phyloP scores from a whole-genome alignment of 257 asterid species.

The Cruciata laevipes region DNA sequence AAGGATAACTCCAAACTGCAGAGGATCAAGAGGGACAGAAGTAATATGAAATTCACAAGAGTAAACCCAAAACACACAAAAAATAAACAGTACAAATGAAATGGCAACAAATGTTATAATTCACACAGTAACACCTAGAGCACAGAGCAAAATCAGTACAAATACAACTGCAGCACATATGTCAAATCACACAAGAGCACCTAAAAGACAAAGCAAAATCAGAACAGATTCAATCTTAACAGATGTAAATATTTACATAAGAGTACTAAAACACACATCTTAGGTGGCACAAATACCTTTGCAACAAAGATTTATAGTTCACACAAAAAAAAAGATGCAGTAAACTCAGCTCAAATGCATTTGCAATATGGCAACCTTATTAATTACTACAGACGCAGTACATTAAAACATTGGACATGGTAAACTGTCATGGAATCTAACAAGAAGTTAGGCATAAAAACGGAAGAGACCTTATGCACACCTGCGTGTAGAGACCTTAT shows the following conservation, averaged over 20 bases:
- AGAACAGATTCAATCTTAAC: too few species aligned
- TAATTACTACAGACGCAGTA: too few species aligned
- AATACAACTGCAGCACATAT: background rate
- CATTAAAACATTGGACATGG: background rate
- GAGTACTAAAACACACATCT: too few species aligned
- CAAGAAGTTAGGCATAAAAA: background rate
- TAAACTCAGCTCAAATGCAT: too few species aligned
- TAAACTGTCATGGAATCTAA: background rate
- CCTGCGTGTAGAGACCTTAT: background rate
- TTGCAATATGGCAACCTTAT: too few species aligned
- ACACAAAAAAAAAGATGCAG: background rate
- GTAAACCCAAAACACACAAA: too few species aligned
- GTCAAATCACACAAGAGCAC: background rate
- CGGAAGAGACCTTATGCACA: background rate
- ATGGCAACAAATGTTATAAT: background rate
- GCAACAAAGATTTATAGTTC: background rate
- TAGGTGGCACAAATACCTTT: background rate
- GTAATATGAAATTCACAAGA: too few species aligned
- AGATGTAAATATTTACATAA: too few species aligned
- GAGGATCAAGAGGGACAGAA: too few species aligned
- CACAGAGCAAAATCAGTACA: background rate
- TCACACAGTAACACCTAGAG: background rate
- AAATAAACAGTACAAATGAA: background rate
- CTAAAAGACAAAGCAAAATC: background rate
- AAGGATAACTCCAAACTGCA: too few species aligned